Conservation (phyloP, 352 stramenopile genomes). For the Globisporangium irregulare region DNA sequence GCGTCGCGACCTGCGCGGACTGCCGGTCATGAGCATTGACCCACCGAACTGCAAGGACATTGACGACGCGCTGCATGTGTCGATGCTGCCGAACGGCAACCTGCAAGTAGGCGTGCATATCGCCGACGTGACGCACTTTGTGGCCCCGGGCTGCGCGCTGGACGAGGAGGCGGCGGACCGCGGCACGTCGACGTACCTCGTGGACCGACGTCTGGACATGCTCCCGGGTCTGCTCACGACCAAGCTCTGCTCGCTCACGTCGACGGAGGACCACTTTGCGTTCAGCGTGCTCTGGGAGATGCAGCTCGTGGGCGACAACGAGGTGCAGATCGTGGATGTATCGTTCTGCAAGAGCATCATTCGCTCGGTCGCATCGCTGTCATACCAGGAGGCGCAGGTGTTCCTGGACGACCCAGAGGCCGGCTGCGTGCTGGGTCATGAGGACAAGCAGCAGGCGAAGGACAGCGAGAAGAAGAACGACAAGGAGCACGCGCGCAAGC, state of each 20-base stretch:
- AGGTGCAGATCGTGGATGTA: slow-evolving; percentile 92
- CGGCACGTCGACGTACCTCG: slow-evolving; percentile 97
- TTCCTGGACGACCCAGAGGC: slow-evolving; percentile 90
- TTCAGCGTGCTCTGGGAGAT: slow-evolving; percentile 83
- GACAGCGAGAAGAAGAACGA: slow-evolving; percentile 34
- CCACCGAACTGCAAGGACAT: slow-evolving; percentile 95
- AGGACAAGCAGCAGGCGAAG: slow-evolving; percentile 5
- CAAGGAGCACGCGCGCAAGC: slow-evolving; percentile 32
- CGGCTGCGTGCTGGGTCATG: slow-evolving; percentile 39
- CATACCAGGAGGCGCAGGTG: slow-evolving; percentile 97
- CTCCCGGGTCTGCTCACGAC: slow-evolving; percentile 96
- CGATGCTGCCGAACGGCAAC: slow-evolving; percentile 90
- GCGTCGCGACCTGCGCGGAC: slow-evolving; percentile 88
- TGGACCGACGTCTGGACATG: slow-evolving; percentile 99
- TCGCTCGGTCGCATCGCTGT: slow-evolving; percentile 93
- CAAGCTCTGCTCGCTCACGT: slow-evolving; percentile 95
- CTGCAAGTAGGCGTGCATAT: slow-evolving; percentile 97
- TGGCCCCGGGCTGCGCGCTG: slow-evolving; percentile 90
- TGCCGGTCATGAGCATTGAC: slow-evolving; percentile 93
- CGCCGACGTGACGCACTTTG: slow-evolving; percentile 99
- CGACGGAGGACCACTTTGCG: slow-evolving; percentile 73
- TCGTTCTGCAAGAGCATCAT: slow-evolving; percentile 99
- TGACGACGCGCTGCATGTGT: slow-evolving; percentile 97
- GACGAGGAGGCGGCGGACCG: slow-evolving; percentile 93
- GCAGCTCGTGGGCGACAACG: slow-evolving; percentile 50